A percentile compares a stretch with the other conserved stretches of the same genome.
These are phyloP conservation scores for Schwanniomyces occidentalis DNA, from an alignment of 805 yeast genomes.

Conservation along the genomic window DNA sequence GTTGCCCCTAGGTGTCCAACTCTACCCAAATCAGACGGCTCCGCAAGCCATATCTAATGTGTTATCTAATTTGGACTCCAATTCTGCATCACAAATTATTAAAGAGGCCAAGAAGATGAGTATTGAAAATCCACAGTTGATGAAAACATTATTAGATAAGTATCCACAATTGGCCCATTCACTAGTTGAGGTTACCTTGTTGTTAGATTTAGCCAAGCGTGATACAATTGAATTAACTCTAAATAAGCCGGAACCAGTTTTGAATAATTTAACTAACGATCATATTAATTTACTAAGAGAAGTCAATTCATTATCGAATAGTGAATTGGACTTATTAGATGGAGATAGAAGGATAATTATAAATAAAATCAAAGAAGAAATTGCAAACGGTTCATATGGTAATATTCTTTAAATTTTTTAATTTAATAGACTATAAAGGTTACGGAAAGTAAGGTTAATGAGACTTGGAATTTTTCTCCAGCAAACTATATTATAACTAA, in stretches of 20 bases:
- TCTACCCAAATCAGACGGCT: slow-evolving; percentile 40
- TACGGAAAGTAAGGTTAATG: too few species aligned
- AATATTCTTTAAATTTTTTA: slow-evolving; percentile 8
- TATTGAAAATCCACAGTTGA: slow-evolving; percentile 53
- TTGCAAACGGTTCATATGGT: slow-evolving; percentile 29
- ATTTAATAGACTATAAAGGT: too few species aligned
- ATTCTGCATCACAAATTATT: slow-evolving; percentile 49
- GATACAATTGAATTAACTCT: slow-evolving; percentile 39
- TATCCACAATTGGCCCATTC: slow-evolving; percentile 86
- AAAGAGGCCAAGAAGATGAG: slow-evolving; percentile 63
- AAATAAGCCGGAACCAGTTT: slow-evolving; percentile 29
- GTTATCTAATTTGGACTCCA: slow-evolving; percentile 46
- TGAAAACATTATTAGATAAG: slow-evolving; percentile 58
- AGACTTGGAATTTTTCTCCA: too few species aligned
- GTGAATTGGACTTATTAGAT: slow-evolving; percentile 29
- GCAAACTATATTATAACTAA: too few species aligned
- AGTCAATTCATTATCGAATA: slow-evolving; percentile 28
- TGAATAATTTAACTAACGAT: slow-evolving; percentile 30
- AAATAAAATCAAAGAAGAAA: slow-evolving; percentile 21
- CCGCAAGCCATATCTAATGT: slow-evolving; percentile 46
- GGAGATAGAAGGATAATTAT: slow-evolving; percentile 20
- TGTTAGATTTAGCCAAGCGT: slow-evolving; percentile 33
- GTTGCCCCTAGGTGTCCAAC: slow-evolving; percentile 42
- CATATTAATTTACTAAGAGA: slow-evolving; percentile 33
- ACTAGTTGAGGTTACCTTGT: slow-evolving; percentile 64